These are phyloP conservation scores for Russula abietina DNA, from an alignment of 768 basidiomycete genomes.

Conservation along the genomic window DNA sequence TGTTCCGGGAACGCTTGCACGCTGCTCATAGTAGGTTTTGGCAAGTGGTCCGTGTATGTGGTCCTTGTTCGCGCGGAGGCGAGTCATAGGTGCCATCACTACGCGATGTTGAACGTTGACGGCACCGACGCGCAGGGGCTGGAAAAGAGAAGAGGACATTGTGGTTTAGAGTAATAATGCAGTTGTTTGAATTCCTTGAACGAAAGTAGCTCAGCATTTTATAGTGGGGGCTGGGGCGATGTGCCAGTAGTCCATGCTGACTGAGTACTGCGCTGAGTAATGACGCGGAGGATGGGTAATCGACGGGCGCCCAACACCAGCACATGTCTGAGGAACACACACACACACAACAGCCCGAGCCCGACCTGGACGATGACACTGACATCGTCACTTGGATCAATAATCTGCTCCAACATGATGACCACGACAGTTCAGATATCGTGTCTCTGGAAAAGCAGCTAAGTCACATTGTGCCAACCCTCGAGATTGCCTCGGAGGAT, in stretches of 20 bases:
- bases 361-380: slow-evolving; percentile 25
- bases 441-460: slow-evolving; percentile 66
- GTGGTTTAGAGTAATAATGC: neutral
- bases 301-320: neutral
- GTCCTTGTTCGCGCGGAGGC: slow-evolving; percentile 34
- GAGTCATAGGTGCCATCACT: slow-evolving; percentile 50
- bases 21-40: slow-evolving; percentile 46
- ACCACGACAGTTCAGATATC: slow-evolving; percentile 19
- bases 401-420: slow-evolving; percentile 24
- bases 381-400: slow-evolving; percentile 33
- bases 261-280: neutral
- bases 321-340: neutral
- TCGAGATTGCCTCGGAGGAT: slow-evolving; percentile 84
- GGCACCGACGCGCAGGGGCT: slow-evolving; percentile 41
- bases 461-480: slow-evolving; percentile 64
- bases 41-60: slow-evolving; percentile 37
- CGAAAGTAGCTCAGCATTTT: neutral
- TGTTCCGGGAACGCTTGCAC: slow-evolving; percentile 43
- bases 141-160: slow-evolving; percentile 36
- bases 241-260: too few species aligned
- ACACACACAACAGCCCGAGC: neutral
- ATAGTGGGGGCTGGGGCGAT: neutral
- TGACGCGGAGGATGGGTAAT: neutral
- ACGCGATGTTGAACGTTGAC: slow-evolving; percentile 44
- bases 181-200: neutral